These are phyloP conservation scores for Lumnitzera racemosa DNA, from an alignment of 345 rosid genomes.

Conservation along the genomic window DNA sequence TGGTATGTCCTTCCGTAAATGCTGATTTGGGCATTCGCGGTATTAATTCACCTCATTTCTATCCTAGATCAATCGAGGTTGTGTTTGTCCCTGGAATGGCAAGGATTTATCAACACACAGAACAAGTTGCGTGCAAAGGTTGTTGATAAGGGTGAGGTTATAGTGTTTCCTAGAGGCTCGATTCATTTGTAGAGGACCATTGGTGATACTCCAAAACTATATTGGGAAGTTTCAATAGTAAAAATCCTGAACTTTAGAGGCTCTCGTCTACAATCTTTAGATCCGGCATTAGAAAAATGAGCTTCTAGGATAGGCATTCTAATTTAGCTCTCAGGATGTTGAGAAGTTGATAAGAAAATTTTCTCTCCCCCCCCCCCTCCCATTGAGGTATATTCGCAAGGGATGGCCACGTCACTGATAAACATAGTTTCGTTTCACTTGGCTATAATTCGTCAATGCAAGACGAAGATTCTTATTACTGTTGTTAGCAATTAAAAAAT, in stretches of 20 bases:
- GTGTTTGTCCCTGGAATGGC: constrained; percentile 58
- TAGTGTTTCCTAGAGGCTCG: constrained; percentile 75
- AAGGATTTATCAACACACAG: constrained; percentile 65
- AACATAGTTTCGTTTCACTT: neutral
- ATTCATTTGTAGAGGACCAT: constrained; percentile 85
- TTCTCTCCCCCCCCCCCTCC: constrained; percentile 24
- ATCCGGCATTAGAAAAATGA: constrained; percentile 50
- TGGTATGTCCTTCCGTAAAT: constrained; percentile 59
- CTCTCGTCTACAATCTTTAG: constrained; percentile 66
- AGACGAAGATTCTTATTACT: neutral
- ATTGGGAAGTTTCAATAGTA: constrained; percentile 62
- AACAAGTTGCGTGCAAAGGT: constrained; percentile 57
- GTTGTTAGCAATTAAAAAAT: no score
- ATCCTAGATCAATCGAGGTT: constrained; percentile 68
- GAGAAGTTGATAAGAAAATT: constrained; percentile 47
- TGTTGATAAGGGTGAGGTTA: constrained; percentile 69
- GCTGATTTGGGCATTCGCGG: constrained; percentile 64
- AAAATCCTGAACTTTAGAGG: constrained; percentile 59
- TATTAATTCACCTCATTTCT: constrained; percentile 72
- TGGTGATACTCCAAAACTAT: constrained; percentile 56
- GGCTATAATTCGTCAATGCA: neutral
- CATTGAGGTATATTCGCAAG: no score
- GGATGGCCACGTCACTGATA: no score
- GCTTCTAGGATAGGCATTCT: constrained; percentile 70
- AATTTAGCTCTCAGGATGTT: constrained; percentile 55